Evolutionary conservation across 2,329 filamentous ascomycete genomes (phyloP), one percentile per base, ranked within the genome.

Genomic region (Pseudogymnoascus sp.): DNA sequence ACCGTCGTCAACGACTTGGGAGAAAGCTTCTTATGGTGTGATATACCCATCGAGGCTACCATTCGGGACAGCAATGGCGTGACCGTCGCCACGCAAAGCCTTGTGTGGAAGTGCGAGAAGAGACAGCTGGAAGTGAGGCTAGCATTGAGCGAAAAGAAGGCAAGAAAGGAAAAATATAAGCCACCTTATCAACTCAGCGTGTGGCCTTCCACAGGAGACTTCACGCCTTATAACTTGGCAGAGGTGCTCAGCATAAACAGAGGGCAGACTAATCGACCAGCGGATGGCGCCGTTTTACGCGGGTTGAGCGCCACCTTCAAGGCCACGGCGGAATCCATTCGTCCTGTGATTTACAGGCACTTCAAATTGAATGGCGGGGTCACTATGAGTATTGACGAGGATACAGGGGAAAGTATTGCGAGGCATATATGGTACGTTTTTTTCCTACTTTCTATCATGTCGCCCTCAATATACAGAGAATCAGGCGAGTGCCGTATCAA

Each of bases 341-440:
- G 4, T 12, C 25, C 44, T 23, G 34, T 25, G 31, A 59, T 56
- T 28, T 37, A 56, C 59, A 50, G 63, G 6, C 8, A 34, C 10
- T 60, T 62, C 25, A 38, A 23, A 38, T 28, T 63, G 18, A 28
- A 53, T 21, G 37, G 44, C 12, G 59, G 36, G 11, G 37, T 21
- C 16, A 53, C 65, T 16, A 62, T 73, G 8, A 73, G 74, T 36
- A 82, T 90, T 50, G 86, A 83, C 78, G 88, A 90, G 71, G 88
- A 90, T 69, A 88, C 85, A 0, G 87, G 87, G 3, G 87, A 90
- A 70, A 89, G 85, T 71, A 90, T 90, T 69, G 88, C 88, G 5
- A 78, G 86, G 44, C 88, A 90, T 75, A 79, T 90, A 59, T 90
- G 88, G 88, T 87, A 56, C 50, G 69, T 63, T 64, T 28, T 31